Evolutionary conservation across 306 rosid species (phyloP).

Genomic region (Vicia villosa): DNA sequence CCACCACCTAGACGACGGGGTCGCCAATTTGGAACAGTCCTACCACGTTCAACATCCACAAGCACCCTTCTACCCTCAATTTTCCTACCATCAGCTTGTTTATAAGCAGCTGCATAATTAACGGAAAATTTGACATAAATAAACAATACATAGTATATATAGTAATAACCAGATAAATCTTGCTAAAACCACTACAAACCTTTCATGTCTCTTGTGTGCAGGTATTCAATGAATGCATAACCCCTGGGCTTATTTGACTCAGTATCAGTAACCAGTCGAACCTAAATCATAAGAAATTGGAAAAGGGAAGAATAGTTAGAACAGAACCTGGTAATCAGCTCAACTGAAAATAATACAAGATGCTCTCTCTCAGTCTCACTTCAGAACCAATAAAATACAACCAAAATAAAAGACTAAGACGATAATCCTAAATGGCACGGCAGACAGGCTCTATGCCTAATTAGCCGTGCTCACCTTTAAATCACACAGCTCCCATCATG

Average conservation of each 20-base stretch:
- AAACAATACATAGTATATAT: background rate
- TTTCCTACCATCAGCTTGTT: constrained; percentile 99
- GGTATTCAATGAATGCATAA: constrained; percentile 88
- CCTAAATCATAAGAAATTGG: constrained; percentile 50
- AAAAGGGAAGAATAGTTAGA: constrained; percentile 37
- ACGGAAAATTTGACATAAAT: constrained; percentile 19
- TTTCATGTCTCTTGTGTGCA: constrained; percentile 99
- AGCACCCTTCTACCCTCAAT: constrained; percentile 97
- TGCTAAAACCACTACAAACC: constrained; percentile 47
- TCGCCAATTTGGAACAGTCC: constrained; percentile 99
- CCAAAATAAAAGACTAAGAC: constrained; percentile 36
- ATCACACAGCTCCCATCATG: constrained; percentile 81
- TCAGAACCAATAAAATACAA: constrained; percentile 24
- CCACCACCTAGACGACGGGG: constrained; percentile 99
- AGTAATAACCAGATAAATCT: constrained; percentile 14
- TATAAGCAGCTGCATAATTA: constrained; percentile 83
- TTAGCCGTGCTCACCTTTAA: constrained; percentile 99
- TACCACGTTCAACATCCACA: constrained; percentile 98
- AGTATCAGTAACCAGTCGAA: constrained; percentile 74
- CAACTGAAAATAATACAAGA: constrained; percentile 28
- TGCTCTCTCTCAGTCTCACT: constrained; percentile 36
- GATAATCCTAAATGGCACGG: constrained; percentile 98
- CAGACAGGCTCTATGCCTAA: constrained; percentile 99
- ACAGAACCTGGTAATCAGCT: constrained; percentile 33
- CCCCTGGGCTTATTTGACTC: constrained; percentile 86